These are phyloP conservation scores for Parmelia sp. DNA, from an alignment of 495 filamentous ascomycete genomes.

Conservation along the genomic window DNA sequence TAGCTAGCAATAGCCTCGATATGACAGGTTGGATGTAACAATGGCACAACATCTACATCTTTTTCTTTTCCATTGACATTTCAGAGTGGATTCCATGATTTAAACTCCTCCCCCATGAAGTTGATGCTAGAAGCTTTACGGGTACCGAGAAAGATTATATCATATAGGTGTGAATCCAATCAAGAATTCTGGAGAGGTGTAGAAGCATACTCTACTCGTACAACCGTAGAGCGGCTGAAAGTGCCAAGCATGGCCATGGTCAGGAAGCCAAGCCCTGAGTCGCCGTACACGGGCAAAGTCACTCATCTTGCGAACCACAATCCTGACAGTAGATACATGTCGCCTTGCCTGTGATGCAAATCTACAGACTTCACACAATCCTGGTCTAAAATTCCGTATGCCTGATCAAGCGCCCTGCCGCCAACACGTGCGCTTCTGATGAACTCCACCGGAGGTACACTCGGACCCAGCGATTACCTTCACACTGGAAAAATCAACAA, in stretches of 20 bases:
- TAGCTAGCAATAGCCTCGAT: neutral
- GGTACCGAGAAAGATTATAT: neutral
- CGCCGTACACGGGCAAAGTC: conserved; percentile 6
- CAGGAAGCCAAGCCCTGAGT: conserved; percentile 8
- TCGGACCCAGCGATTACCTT: neutral
- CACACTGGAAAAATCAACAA: conserved; percentile 1
- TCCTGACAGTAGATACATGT: neutral
- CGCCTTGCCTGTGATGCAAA: neutral
- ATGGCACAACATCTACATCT: conserved; percentile 9
- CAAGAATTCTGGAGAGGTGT: neutral
- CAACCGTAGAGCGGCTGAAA: neutral
- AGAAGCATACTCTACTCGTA: neutral
- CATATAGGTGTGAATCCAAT: neutral
- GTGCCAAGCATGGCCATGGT: conserved; percentile 20
- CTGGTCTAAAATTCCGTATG: neutral
- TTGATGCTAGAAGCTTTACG: too few species aligned
- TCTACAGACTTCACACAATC: neutral
- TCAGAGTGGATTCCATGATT: too few species aligned
- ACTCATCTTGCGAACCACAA: conserved; percentile 1
- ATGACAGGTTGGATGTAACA: conserved; percentile 19
- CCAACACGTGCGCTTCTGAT: conserved; percentile 1
- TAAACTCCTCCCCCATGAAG: too few species aligned
- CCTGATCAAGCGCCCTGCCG: neutral
- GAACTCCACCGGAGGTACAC: conserved; percentile 1
- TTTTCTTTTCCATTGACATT: too few species aligned